phyloP scores from a whole-genome alignment of 2,329 filamentous ascomycete species.

The Pseudogymnoascus sp. region DNA sequence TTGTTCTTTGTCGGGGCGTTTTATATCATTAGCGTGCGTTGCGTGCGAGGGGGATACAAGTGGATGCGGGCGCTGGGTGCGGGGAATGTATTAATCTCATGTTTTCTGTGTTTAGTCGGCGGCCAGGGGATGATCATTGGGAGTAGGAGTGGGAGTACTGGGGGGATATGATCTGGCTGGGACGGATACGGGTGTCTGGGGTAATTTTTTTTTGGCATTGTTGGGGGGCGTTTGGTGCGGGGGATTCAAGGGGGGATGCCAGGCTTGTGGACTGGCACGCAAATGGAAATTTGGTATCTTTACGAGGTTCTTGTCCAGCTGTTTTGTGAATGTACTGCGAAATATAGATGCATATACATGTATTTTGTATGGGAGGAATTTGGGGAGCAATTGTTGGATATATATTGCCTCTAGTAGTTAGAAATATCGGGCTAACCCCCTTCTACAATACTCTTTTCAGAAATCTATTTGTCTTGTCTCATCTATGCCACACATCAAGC shows the following conservation, averaged over 20 bases:
- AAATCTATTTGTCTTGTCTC: background rate
- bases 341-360: background rate
- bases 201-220: background rate
- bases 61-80: background rate
- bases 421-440: background rate
- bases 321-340: background rate
- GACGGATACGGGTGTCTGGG: background rate
- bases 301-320: background rate
- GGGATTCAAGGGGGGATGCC: too few species aligned
- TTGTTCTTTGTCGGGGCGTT: background rate
- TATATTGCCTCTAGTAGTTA: background rate
- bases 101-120: background rate
- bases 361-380: background rate
- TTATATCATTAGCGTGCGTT: conserved; percentile 5
- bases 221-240: background rate
- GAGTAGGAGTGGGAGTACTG: background rate
- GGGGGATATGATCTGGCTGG: background rate
- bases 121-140: background rate
- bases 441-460: background rate
- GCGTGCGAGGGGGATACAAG: background rate
- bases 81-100: background rate
- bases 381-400: background rate
- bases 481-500: background rate
- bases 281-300: background rate
- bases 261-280: background rate